Evolutionary conservation across 1,284 basidiomycete species (phyloP).

Genomic region (Stygiomarasmius scandens): DNA sequence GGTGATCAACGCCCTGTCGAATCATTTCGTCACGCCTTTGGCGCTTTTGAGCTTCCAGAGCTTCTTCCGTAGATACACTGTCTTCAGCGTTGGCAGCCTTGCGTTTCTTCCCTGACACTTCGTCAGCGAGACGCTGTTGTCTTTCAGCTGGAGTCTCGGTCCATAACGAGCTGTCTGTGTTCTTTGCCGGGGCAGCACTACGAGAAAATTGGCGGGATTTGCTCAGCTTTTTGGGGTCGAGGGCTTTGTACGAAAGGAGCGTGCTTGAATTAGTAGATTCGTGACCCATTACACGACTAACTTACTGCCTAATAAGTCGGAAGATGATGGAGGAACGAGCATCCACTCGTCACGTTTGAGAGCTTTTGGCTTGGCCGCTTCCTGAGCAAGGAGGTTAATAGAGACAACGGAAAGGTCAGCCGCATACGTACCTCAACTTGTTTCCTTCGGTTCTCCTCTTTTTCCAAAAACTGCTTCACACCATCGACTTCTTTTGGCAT

Average conservation of each 20-base stretch:
- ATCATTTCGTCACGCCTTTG: constrained; percentile 69
- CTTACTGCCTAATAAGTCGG: constrained; percentile 76
- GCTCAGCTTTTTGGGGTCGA: constrained; percentile 70
- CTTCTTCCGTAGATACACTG: constrained; percentile 43
- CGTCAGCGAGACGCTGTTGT: constrained; percentile 83
- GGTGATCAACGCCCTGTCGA: constrained; percentile 70
- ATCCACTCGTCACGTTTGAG: constrained; percentile 92
- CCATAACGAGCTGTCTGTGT: constrained; percentile 73
- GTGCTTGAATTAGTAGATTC: too few species aligned
- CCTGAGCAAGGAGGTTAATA: constrained; percentile 39
- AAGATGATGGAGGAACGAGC: constrained; percentile 84
- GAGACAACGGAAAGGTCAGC: not conserved
- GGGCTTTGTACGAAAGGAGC: constrained; percentile 37
- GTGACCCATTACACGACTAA: too few species aligned
- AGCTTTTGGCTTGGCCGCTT: constrained; percentile 73
- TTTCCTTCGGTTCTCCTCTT: constrained; percentile 72
- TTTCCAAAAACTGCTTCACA: constrained; percentile 78
- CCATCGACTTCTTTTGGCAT: constrained; percentile 51
- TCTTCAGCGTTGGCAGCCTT: constrained; percentile 61
- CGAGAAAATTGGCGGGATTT: constrained; percentile 80
- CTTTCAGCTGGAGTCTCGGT: constrained; percentile 91
- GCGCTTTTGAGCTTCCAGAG: constrained; percentile 42
- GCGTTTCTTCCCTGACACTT: constrained; percentile 82
- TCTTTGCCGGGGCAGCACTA: constrained; percentile 49
- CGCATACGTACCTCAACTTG: constrained; percentile 55